Evolutionary conservation across 2,329 filamentous ascomycete genomes (phyloP), one percentile per base, ranked within the genome.

Genomic region (Monosporascus ibericus): DNA sequence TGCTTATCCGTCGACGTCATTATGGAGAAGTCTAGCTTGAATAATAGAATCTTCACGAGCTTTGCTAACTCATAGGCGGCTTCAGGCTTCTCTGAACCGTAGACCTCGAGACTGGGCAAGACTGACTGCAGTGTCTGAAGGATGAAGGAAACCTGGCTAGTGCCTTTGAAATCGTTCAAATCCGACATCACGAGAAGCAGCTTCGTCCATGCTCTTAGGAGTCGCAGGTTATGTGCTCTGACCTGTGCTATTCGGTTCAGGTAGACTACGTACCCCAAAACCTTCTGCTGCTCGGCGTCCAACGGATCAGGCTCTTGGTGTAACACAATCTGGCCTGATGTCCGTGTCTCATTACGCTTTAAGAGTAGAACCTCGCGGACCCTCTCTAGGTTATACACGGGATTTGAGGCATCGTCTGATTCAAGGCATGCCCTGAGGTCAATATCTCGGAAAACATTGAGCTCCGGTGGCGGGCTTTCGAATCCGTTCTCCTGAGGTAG

Each of bases 91-190:
- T 87, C 83, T 5, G 82, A 78, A 52, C 90, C 84, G 48, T 88
- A 87, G 18, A 79, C 79, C 65, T 97, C 92, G 14, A 99, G 79
- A 58, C 90, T 95, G 0, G 94, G 92, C 6, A 96, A 77, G 48
- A 95, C 88, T 15, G 92, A 82, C 65, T 97, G 92, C 5, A 99
- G 76, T 0, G 88, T 86, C 66, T 95, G 90, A 11, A 97, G 73
- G 51, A 95, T 85, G 66, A 96, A 92, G 0, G 87, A 83, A 5
- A 85, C 85, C 63, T 86, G 86, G 30, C 81, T 81, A 2, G 81
- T 81, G 50, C 83, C 80, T 54, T 88, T 87, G 65, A 95, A 87
- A 50, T 94, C 87, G 59, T 90, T 90, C 52, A 82, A 85, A 61
- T 91, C 87, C 20, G 96, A 79, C 72, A 95, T 88, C 22, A 96